Percentiles rank a stretch among this genome's conserved stretches.
These are phyloP conservation scores for Diospyros kaki DNA, from an alignment of 148 eudicot species.

Conservation along the genomic window DNA sequence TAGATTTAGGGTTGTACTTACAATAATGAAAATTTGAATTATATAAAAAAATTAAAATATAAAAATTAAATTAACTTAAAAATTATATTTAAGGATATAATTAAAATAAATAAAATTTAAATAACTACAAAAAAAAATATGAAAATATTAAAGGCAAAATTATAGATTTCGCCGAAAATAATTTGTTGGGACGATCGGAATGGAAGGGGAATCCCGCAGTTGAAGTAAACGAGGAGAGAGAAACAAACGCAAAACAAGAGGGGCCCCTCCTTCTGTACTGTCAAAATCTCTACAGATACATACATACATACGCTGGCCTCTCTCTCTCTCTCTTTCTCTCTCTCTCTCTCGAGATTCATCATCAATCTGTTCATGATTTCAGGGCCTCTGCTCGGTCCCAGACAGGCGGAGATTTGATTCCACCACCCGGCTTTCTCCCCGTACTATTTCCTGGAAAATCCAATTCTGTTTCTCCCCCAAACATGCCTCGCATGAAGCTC, in stretches of 20 bases:
- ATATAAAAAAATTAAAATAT: too few relatives aligned
- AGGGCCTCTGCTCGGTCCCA: slow-evolving; percentile 11
- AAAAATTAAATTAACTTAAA: too few relatives aligned
- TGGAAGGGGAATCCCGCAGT: slow-evolving; percentile 24
- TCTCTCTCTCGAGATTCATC: background rate
- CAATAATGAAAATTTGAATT: too few relatives aligned
- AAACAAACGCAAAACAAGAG: background rate
- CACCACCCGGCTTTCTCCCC: slow-evolving; percentile 4
- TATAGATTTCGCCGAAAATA: too few relatives aligned
- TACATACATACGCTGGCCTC: too few relatives aligned
- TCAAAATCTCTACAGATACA: slow-evolving; percentile 12
- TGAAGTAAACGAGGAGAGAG: slow-evolving; percentile 25
- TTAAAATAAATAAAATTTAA: too few relatives aligned
- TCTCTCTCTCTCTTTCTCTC: background rate
- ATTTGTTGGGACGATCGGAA: background rate
- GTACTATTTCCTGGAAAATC: slow-evolving; percentile 1
- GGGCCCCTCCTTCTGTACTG: slow-evolving; percentile 12
- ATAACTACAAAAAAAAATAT: too few relatives aligned
- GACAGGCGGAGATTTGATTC: slow-evolving; percentile 12
- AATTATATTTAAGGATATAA: too few relatives aligned
- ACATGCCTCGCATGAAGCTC: background rate
- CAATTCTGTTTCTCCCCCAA: background rate
- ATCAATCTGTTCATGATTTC: slow-evolving; percentile 13
- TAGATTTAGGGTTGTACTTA: too few relatives aligned
- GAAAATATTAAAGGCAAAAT: too few relatives aligned